Conservation (phyloP, 202 grass and related monocot species). For the Elaeis oleifera region DNA sequence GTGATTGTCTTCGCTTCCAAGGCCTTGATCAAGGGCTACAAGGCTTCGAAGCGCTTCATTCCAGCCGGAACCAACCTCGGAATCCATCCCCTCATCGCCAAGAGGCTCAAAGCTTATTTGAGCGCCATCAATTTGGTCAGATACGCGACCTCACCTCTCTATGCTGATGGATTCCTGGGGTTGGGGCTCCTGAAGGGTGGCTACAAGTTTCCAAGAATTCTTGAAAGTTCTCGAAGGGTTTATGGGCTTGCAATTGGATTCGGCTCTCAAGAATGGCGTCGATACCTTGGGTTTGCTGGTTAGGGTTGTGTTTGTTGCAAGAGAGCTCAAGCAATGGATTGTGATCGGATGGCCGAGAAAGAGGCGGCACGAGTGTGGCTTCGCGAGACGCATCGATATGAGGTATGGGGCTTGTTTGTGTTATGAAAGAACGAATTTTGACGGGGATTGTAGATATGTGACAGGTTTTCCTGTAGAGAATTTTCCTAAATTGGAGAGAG, state of each 20-base stretch:
- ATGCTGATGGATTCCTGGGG: slow-evolving; percentile 29
- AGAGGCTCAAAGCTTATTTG: slow-evolving; percentile 54
- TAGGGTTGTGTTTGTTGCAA: slow-evolving; percentile 47
- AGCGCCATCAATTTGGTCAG: slow-evolving; percentile 52
- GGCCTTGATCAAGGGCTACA: slow-evolving; percentile 71
- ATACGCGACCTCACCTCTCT: slow-evolving; percentile 33
- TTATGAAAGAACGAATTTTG: slow-evolving; percentile 19
- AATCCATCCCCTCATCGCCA: slow-evolving; percentile 28
- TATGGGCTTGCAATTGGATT: slow-evolving; percentile 74
- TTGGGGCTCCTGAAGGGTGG: slow-evolving; percentile 55
- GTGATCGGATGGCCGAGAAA: slow-evolving; percentile 17
- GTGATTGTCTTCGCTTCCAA: slow-evolving; percentile 59
- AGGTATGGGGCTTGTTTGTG: slow-evolving; percentile 16
- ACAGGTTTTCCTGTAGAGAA: too few species aligned
- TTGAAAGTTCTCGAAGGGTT: slow-evolving; percentile 76
- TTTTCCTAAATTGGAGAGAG: too few species aligned
- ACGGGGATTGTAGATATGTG: background rate
- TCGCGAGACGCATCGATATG: slow-evolving; percentile 9
- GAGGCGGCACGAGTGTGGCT: background rate
- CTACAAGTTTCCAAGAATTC: slow-evolving; percentile 68
- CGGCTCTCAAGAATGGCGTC: slow-evolving; percentile 48
- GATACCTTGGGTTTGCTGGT: slow-evolving; percentile 62
- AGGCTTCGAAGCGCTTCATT: slow-evolving; percentile 44
- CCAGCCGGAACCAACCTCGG: slow-evolving; percentile 11
- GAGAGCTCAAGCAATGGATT: slow-evolving; percentile 52